Evolutionary conservation across 192 early-diverging fungal species (phyloP).

Genomic region (Backusella westeae): DNA sequence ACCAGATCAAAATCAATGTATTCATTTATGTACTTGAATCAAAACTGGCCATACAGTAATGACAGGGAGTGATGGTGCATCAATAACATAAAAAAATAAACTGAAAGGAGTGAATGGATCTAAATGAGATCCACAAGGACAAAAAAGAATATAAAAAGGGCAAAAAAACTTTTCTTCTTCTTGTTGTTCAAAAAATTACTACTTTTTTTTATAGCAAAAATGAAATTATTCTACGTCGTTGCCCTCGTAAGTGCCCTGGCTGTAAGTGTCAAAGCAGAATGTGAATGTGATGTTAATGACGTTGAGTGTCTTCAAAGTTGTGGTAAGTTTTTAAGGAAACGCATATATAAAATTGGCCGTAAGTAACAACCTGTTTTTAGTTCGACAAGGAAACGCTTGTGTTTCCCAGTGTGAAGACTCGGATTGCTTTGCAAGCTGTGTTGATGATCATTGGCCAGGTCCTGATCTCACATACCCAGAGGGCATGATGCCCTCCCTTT

Average conservation of each 20-base stretch:
- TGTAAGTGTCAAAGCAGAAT: conserved; percentile 9
- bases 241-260: conserved; percentile 1
- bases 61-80: not conserved
- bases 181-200: too few relatives aligned
- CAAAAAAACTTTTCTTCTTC: not conserved
- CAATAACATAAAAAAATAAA: not conserved
- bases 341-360: not conserved
- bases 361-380: not conserved
- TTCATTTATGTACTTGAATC: not conserved
- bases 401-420: not conserved
- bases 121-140: not conserved
- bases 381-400: conserved; percentile 5
- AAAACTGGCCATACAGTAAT: not conserved
- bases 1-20: not conserved
- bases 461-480: conserved; percentile 1
- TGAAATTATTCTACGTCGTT: conserved; percentile 6
- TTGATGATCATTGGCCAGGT: conserved; percentile 17
- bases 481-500: not conserved
- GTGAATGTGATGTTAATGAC: conserved; percentile 3
- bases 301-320: conserved; percentile 5
- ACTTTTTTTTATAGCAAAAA: conserved; percentile 3
- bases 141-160: not conserved
- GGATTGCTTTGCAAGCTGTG: conserved; percentile 11
- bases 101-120: not conserved
- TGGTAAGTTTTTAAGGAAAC: conserved; percentile 10